Evolutionary conservation across 257 asterid species (phyloP), one percentile per base, ranked within the genome.

Genomic region (Marsdenia floribunda): DNA sequence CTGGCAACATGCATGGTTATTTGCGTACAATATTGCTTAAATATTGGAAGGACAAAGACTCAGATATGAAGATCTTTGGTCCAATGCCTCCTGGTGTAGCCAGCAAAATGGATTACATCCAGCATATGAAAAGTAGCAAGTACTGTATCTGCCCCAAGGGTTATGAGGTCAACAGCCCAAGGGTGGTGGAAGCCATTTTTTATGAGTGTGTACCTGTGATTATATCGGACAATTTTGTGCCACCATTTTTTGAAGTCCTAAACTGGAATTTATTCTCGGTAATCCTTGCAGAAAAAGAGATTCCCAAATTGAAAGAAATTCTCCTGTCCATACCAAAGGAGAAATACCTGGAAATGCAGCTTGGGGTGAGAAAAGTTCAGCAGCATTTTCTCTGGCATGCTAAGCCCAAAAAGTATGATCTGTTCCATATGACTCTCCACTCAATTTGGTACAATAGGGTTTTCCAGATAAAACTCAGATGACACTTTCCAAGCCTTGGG

Each of bases 401-500:
- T 0, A 90, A 88, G 75, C 97, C 98, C 0, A 42, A 79, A 49
- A 93, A 83, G 80, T 90, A 90, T 7, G 98, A 93, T 80, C 88
- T 93, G 61, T 93, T 93, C 77, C 98, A 91, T 84, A 93, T 93
- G 98, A 91, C 90, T 71, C 96, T 93, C 74, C 98, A 93, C 77
- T 91, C 97, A 15, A 86, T 93, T 75, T 93, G 98, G 98, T 86
- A 93, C 75, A 93, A 91, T 71, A 76, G 98, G 78, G 92, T 91
- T 76, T 93, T 88, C 63, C 98, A 89, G 77, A 78, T 88, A 67
- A 92, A 90, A 80, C 75, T 77, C 24, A 84, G 94, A 80, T 90
- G 83, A 80, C 80, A 26, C 61, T 64, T 47, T 53, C 76, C 13
- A 50, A 46, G 29, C 14, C 33, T 73, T 10, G 9, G 3, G 11